These are phyloP conservation scores for Zygosaccharomyces pseudobailii DNA, from an alignment of 1,139 yeast species.

Conservation along the genomic window DNA sequence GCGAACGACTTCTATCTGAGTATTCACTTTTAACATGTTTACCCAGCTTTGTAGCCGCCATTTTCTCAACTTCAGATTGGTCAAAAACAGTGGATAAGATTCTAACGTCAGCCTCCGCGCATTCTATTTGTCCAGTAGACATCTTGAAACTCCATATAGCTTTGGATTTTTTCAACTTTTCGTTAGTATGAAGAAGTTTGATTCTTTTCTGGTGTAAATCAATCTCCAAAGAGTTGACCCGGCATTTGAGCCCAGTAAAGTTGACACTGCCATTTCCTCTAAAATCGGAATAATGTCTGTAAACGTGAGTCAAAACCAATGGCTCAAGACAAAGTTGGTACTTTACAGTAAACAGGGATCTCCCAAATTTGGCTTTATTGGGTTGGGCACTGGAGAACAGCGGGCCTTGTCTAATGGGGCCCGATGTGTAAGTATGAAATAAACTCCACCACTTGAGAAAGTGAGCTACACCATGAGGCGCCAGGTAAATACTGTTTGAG, in stretches of 20 bases:
- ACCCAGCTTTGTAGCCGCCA: constrained; percentile 44
- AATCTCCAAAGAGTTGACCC: constrained; percentile 54
- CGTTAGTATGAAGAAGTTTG: constrained; percentile 50
- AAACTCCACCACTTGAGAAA: constrained; percentile 79
- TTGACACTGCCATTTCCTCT: constrained; percentile 47
- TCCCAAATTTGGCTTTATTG: constrained; percentile 55
- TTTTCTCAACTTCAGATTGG: constrained; percentile 53
- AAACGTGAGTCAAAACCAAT: constrained; percentile 62
- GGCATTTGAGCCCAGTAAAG: constrained; percentile 74
- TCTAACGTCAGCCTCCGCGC: constrained; percentile 67
- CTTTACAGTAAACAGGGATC: constrained; percentile 70
- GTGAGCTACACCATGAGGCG: constrained; percentile 64
- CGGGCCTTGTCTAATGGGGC: constrained; percentile 70
- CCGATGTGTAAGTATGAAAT: constrained; percentile 60
- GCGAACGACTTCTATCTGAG: neutral
- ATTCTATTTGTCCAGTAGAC: constrained; percentile 72
- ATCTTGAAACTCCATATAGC: constrained; percentile 57
- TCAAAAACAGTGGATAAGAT: constrained; percentile 61
- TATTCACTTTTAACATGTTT: constrained; percentile 17
- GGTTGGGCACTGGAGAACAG: constrained; percentile 44
- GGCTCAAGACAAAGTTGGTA: constrained; percentile 70
- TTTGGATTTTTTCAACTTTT: constrained; percentile 50
- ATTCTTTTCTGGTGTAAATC: constrained; percentile 81
- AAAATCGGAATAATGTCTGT: constrained; percentile 47
- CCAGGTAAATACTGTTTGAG: constrained; percentile 62